Conservation (phyloP, 2,329 filamentous ascomycete genomes). For the Pseudodiploospora longispora region DNA sequence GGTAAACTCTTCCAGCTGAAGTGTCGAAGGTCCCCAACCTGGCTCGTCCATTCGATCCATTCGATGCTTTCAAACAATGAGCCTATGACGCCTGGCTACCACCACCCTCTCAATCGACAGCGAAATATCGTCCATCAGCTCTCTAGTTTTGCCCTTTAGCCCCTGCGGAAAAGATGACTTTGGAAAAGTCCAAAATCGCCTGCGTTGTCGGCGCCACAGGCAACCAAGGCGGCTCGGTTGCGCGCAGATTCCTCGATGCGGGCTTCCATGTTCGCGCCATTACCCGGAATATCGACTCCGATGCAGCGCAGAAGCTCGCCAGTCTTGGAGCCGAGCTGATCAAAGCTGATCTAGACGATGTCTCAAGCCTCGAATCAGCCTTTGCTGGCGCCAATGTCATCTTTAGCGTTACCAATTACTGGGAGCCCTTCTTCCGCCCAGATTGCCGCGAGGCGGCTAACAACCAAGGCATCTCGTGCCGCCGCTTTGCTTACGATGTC, state of each 20-base stretch:
- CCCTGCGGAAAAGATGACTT: not conserved
- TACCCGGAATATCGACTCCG: constrained; percentile 35
- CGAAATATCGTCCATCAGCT: too few relatives aligned
- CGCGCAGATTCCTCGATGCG: constrained; percentile 34
- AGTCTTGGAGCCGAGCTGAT: constrained; percentile 35
- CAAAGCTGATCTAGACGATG: constrained; percentile 34
- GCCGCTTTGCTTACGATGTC: constrained; percentile 36
- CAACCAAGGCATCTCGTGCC: constrained; percentile 31
- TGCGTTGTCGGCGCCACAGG: constrained; percentile 41
- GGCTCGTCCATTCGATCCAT: too few relatives aligned
- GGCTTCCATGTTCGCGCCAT: constrained; percentile 38
- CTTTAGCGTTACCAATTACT: constrained; percentile 50
- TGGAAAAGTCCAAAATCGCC: constrained; percentile 25
- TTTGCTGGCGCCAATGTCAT: constrained; percentile 41
- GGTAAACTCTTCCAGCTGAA: too few relatives aligned
- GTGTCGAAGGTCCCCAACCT: too few relatives aligned
- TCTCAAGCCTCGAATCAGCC: constrained; percentile 27
- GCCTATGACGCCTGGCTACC: too few relatives aligned
- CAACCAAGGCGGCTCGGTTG: constrained; percentile 46
- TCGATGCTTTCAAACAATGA: too few relatives aligned
- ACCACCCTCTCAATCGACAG: too few relatives aligned
- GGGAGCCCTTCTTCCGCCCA: constrained; percentile 40
- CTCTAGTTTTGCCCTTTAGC: not conserved
- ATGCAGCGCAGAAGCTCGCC: constrained; percentile 31
- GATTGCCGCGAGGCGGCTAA: constrained; percentile 31